Percentiles rank a stretch among this genome's conserved stretches.
Evolutionary conservation across 2,329 filamentous ascomycete species (phyloP).

Genomic region (Colletotrichum euphorbiae): DNA sequence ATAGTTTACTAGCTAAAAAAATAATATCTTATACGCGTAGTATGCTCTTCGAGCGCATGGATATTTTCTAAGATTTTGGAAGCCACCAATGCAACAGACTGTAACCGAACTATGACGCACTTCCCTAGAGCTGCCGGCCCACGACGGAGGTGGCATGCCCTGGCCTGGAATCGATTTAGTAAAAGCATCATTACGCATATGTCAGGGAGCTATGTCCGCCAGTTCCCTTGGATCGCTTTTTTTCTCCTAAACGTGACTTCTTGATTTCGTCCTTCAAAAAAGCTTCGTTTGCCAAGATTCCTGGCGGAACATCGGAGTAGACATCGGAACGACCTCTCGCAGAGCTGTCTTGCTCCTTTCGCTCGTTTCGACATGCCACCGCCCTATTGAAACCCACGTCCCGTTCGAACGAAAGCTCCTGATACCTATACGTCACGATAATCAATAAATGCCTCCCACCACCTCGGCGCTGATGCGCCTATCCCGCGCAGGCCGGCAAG

Average conservation of each 20-base stretch:
- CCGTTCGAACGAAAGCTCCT: background rate
- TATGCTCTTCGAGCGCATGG: too few species aligned
- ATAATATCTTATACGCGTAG: too few species aligned
- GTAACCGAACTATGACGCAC: conserved; percentile 39
- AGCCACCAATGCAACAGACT: too few species aligned
- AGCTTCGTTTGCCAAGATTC: background rate
- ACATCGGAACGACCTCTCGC: background rate
- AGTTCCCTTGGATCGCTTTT: conserved; percentile 7
- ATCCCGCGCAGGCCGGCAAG: conserved; percentile 22
- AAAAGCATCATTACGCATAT: conserved; percentile 36
- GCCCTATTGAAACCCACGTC: conserved; percentile 5
- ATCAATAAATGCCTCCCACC: conserved; percentile 35
- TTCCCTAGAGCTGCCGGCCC: conserved; percentile 20
- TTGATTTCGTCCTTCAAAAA: background rate
- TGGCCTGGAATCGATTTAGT: conserved; percentile 32
- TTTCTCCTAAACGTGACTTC: conserved; percentile 10
- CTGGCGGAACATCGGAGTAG: background rate
- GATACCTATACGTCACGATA: background rate
- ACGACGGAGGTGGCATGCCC: conserved; percentile 26
- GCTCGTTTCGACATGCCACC: conserved; percentile 36
- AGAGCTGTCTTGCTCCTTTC: conserved; percentile 20
- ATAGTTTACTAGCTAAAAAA: too few species aligned
- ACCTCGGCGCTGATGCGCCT: conserved; percentile 37
- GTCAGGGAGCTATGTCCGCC: conserved; percentile 30
- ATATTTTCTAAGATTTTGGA: too few species aligned